Evolutionary conservation across 1,284 basidiomycete species (phyloP).

Genomic region (Trametes versicolor): DNA sequence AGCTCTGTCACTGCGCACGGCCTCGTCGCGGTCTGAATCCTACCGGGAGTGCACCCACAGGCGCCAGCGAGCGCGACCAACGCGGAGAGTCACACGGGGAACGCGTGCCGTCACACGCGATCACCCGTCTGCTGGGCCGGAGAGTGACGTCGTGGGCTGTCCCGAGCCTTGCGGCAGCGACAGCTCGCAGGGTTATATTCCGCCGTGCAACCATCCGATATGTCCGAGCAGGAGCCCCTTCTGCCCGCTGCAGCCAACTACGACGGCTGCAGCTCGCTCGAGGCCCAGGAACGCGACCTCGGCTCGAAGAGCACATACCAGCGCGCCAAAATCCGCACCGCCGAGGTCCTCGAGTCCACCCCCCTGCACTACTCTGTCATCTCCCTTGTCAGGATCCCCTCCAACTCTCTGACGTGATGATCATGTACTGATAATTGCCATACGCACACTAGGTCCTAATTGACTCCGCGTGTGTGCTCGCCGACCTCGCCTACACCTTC

Average conservation of each 20-base stretch:
- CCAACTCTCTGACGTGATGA: constrained; percentile 15
- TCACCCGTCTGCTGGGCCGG: constrained; percentile 2
- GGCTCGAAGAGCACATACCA: constrained; percentile 28
- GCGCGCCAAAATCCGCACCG: constrained; percentile 51
- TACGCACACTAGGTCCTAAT: constrained; percentile 59
- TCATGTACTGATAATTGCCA: constrained; percentile 2
- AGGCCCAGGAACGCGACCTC: constrained; percentile 22
- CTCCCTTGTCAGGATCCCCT: constrained; percentile 57
- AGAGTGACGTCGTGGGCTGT: constrained; percentile 10
- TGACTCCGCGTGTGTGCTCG: constrained; percentile 73
- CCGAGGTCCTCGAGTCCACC: constrained; percentile 61
- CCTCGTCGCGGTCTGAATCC: background rate
- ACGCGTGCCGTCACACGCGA: constrained; percentile 24
- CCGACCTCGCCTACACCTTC: constrained; percentile 74
- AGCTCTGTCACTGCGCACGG: background rate
- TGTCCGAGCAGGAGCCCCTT: constrained; percentile 66
- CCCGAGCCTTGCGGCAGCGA: background rate
- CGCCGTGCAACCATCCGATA: constrained; percentile 21
- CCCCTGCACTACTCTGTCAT: constrained; percentile 68
- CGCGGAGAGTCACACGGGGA: constrained; percentile 29
- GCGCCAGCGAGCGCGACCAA: constrained; percentile 14
- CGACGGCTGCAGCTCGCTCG: constrained; percentile 33
- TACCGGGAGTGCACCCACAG: background rate
- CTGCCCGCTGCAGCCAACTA: constrained; percentile 49
- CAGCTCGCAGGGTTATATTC: background rate